phyloP scores from a whole-genome alignment of 805 yeast genomes.

The Yarrowia sp. region DNA sequence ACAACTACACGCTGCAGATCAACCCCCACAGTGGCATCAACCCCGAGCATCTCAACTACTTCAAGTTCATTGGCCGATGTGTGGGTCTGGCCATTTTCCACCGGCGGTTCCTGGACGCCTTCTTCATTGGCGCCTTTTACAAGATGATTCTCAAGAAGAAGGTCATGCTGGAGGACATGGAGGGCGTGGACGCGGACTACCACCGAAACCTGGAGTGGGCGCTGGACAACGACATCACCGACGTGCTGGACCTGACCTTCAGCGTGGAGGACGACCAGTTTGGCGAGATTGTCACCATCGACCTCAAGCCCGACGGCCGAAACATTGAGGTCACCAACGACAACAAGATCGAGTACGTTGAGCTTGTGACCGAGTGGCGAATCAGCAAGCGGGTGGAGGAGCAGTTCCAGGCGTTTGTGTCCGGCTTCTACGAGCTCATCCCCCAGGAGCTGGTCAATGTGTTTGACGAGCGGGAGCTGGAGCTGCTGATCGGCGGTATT shows the following conservation, averaged over 20 bases:
- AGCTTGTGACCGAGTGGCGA: constrained; percentile 94
- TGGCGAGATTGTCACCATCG: constrained; percentile 89
- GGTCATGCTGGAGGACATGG: constrained; percentile 96
- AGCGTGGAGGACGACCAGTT: constrained; percentile 87
- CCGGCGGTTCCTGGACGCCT: constrained; percentile 95
- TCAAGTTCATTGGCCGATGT: constrained; percentile 97
- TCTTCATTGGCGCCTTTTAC: constrained; percentile 97
- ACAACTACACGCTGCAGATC: constrained; percentile 95
- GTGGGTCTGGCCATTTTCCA: constrained; percentile 99
- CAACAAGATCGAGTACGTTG: constrained; percentile 93
- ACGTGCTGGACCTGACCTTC: constrained; percentile 85
- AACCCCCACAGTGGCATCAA: constrained; percentile 96
- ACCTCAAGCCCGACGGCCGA: constrained; percentile 86
- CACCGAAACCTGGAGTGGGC: constrained; percentile 95
- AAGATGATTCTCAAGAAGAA: constrained; percentile 96
- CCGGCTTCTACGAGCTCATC: constrained; percentile 95
- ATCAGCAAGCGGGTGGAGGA: constrained; percentile 91
- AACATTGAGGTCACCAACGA: constrained; percentile 92
- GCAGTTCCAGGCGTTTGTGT: constrained; percentile 94
- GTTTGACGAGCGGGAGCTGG: constrained; percentile 97
- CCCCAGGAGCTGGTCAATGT: constrained; percentile 97
- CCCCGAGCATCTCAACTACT: constrained; percentile 97
- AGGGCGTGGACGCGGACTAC: constrained; percentile 97
- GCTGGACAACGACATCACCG: constrained; percentile 91
- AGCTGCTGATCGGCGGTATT: constrained; percentile 95